Percentiles rank a stretch among this genome's conserved stretches.
These are phyloP conservation scores for Stachybotrys elegans DNA, from an alignment of 2,329 filamentous ascomycete genomes.

Conservation along the genomic window DNA sequence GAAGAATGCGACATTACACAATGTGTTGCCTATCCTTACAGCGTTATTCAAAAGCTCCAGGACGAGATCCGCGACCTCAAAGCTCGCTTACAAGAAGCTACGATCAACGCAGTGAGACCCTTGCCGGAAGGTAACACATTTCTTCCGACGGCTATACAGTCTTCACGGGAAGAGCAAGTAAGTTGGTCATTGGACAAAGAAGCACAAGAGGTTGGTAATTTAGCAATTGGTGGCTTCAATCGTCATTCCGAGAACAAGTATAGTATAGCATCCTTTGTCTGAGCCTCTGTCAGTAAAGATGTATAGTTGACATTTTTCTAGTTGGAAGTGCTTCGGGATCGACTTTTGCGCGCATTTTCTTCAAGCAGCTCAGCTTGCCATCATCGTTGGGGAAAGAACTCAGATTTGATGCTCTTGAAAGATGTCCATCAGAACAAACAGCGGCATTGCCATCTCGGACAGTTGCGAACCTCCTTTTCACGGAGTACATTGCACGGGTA, in stretches of 20 bases:
- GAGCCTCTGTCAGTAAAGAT: too few species aligned
- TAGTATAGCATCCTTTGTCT: too few species aligned
- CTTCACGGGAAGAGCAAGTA: neutral
- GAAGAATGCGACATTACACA: slow-evolving; percentile 11
- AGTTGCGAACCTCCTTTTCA: slow-evolving; percentile 11
- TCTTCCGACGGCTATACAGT: neutral
- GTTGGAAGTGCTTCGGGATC: slow-evolving; percentile 17
- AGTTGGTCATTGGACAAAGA: slow-evolving; percentile 9
- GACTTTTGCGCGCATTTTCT: slow-evolving; percentile 19
- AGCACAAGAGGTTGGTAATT: slow-evolving; percentile 17
- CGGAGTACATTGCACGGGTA: slow-evolving; percentile 15
- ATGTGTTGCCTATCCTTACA: slow-evolving; percentile 10
- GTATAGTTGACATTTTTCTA: too few species aligned
- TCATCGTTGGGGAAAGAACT: neutral
- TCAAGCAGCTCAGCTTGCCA: slow-evolving; percentile 15
- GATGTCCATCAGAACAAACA: slow-evolving; percentile 3
- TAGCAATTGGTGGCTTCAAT: slow-evolving; percentile 14
- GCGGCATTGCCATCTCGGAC: slow-evolving; percentile 15
- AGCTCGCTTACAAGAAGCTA: neutral
- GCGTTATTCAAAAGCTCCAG: slow-evolving; percentile 2
- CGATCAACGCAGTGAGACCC: neutral
- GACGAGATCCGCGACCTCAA: slow-evolving; percentile 3
- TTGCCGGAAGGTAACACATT: neutral
- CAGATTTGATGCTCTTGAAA: neutral
- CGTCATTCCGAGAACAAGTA: slow-evolving; percentile 12